phyloP scores from a whole-genome alignment of 805 yeast species.

The Saccharomycopsis selenospora region DNA sequence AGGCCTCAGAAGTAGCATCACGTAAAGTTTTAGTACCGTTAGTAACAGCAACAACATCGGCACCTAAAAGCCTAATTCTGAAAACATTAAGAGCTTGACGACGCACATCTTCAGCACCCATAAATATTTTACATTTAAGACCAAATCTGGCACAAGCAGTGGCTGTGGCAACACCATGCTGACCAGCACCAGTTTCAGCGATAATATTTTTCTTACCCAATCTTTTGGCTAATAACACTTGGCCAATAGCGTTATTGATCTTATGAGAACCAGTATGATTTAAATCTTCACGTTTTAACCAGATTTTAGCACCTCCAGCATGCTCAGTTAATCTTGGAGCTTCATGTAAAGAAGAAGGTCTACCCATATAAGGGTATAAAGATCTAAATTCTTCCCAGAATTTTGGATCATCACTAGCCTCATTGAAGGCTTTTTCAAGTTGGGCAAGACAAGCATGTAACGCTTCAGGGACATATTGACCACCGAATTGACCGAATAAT shows the following conservation, averaged over 20 bases:
- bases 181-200: constrained; percentile 93
- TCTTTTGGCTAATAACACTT: constrained; percentile 71
- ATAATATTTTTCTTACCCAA: constrained; percentile 70
- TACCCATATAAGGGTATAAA: constrained; percentile 86
- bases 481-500: constrained; percentile 92
- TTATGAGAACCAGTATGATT: constrained; percentile 88
- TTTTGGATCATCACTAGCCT: constrained; percentile 77
- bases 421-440: constrained; percentile 80
- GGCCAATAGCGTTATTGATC: constrained; percentile 79
- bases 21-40: constrained; percentile 94
- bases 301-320: constrained; percentile 93
- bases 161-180: constrained; percentile 90
- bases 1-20: constrained; percentile 97
- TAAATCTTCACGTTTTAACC: constrained; percentile 96
- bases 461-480: constrained; percentile 98
- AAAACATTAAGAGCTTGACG: constrained; percentile 97
- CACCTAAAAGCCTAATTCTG: constrained; percentile 95
- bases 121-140: constrained; percentile 83
- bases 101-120: constrained; percentile 99
- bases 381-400: constrained; percentile 92
- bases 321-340: constrained; percentile 86
- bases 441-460: constrained; percentile 85
- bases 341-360: constrained; percentile 87
- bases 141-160: constrained; percentile 93
- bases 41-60: constrained; percentile 86